Conservation (phyloP, 2,329 filamentous ascomycete species). For the Xylariaceae sp. region DNA sequence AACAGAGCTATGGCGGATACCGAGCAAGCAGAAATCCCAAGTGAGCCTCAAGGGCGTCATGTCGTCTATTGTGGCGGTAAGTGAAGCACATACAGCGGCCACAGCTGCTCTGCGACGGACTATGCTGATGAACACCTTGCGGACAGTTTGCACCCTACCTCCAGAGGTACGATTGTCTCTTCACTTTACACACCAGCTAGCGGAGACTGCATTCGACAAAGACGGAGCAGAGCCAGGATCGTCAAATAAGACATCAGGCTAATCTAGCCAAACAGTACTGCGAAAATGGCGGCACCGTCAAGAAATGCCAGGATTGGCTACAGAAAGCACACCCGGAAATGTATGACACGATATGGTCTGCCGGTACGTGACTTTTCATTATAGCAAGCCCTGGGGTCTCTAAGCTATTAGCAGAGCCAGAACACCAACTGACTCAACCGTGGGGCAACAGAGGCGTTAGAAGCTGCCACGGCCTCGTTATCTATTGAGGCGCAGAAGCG, state of each 20-base stretch:
- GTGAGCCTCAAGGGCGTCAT: slow-evolving; percentile 49
- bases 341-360: slow-evolving; percentile 78
- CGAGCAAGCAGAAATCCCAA: slow-evolving; percentile 42
- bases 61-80: slow-evolving; percentile 58
- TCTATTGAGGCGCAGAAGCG: slow-evolving; percentile 90
- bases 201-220: neutral
- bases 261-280: slow-evolving; percentile 67
- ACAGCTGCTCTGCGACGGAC: slow-evolving; percentile 1
- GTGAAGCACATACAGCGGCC: slow-evolving; percentile 27
- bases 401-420: neutral
- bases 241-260: slow-evolving; percentile 3
- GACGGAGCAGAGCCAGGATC: neutral
- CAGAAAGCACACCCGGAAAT: slow-evolving; percentile 67
- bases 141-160: slow-evolving; percentile 58
- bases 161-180: slow-evolving; percentile 50
- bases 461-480: slow-evolving; percentile 78
- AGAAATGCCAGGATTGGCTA: slow-evolving; percentile 97
- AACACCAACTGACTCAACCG: neutral
- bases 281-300: slow-evolving; percentile 93
- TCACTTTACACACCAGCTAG: neutral
- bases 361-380: slow-evolving; percentile 52
- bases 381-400: neutral
- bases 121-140: slow-evolving; percentile 9
- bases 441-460: slow-evolving; percentile 61
- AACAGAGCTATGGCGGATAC: slow-evolving; percentile 48